These are phyloP conservation scores for Suillus cothurnatus DNA, from an alignment of 768 basidiomycete genomes.

Conservation along the genomic window DNA sequence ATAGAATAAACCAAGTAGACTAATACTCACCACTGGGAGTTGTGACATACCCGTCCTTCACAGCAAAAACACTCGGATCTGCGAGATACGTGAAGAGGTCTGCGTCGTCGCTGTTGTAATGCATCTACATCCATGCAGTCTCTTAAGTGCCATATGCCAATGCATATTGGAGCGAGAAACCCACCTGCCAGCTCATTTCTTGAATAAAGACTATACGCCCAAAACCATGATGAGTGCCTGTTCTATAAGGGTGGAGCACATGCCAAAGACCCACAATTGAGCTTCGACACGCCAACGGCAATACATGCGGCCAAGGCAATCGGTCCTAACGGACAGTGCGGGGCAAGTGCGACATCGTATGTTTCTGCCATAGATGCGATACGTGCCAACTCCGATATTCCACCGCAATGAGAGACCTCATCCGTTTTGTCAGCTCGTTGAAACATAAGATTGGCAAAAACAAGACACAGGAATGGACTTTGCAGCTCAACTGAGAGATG, in stretches of 20 bases:
- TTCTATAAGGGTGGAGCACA: background rate
- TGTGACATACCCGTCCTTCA: conserved; percentile 53
- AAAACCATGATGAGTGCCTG: background rate
- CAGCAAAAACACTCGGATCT: conserved; percentile 53
- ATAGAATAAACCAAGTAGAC: conserved; percentile 7
- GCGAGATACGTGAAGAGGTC: conserved; percentile 64
- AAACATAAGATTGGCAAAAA: background rate
- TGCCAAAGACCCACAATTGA: conserved; percentile 51
- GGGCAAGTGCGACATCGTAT: conserved; percentile 72
- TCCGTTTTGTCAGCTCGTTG: background rate
- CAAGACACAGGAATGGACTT: background rate
- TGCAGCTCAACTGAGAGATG: background rate
- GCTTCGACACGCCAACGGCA: conserved; percentile 58
- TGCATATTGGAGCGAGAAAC: conserved; percentile 2
- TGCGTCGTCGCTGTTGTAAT: conserved; percentile 60
- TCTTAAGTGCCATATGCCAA: background rate
- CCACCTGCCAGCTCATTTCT: conserved; percentile 64
- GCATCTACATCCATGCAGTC: conserved; percentile 43
- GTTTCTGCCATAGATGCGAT: conserved; percentile 63
- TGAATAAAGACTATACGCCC: conserved; percentile 52
- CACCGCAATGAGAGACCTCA: conserved; percentile 60
- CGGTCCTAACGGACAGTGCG: conserved; percentile 73
- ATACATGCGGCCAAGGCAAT: conserved; percentile 73
- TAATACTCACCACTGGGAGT: conserved; percentile 39
- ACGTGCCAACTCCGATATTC: conserved; percentile 59